These are phyloP conservation scores for Entelexis paramagnoliae DNA, from an alignment of 1,139 yeast genomes.

Conservation along the genomic window DNA sequence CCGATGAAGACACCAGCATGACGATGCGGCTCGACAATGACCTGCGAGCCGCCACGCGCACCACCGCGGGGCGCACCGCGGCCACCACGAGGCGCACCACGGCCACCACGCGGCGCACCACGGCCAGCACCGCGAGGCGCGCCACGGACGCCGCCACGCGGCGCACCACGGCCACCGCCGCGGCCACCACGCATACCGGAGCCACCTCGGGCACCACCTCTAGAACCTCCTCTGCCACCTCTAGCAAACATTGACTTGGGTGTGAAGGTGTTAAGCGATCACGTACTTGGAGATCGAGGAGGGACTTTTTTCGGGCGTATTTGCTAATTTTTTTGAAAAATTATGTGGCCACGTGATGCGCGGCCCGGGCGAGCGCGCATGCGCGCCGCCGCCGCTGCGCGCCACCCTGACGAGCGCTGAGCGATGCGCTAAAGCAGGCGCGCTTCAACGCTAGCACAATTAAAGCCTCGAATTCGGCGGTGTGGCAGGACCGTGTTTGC, in stretches of 20 bases:
- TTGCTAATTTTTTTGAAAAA: slow-evolving; percentile 7
- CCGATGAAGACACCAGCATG: slow-evolving; percentile 95
- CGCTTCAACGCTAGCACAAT: too few relatives aligned
- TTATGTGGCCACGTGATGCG: background rate
- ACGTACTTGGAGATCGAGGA: slow-evolving; percentile 2
- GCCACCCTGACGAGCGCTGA: background rate
- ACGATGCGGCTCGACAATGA: slow-evolving; percentile 95
- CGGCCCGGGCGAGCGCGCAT: background rate
- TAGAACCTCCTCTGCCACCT: slow-evolving; percentile 9
- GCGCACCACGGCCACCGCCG: slow-evolving; percentile 17
- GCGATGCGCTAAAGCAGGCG: too few relatives aligned
- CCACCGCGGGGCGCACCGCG: slow-evolving; percentile 31
- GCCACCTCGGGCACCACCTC: slow-evolving; percentile 20
- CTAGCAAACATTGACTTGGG: slow-evolving; percentile 6
- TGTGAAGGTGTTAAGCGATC: slow-evolving; percentile 4
- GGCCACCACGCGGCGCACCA: slow-evolving; percentile 34
- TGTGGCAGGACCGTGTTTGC: too few relatives aligned
- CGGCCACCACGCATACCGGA: slow-evolving; percentile 14
- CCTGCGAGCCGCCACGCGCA: slow-evolving; percentile 83
- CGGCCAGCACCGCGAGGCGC: slow-evolving; percentile 37
- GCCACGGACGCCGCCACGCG: slow-evolving; percentile 19
- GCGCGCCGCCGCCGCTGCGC: background rate
- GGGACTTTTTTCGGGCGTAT: background rate
- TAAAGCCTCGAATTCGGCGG: too few relatives aligned
- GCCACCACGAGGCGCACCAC: slow-evolving; percentile 32